Evolutionary conservation across 768 basidiomycete species (phyloP).

Genomic region (Russula earlei): DNA sequence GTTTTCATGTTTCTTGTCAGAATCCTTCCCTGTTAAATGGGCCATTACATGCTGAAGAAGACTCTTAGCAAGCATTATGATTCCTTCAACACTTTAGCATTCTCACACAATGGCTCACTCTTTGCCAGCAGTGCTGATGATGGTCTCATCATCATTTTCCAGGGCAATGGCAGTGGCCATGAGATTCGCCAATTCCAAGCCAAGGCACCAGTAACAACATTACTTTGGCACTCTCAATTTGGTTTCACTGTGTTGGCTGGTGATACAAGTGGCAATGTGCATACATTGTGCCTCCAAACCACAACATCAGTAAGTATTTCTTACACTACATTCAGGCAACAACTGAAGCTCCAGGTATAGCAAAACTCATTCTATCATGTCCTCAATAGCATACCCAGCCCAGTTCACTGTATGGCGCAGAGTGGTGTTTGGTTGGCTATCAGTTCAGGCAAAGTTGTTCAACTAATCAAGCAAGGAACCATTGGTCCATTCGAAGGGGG

Average conservation of each 20-base stretch:
- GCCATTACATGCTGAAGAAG: background rate
- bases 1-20: too few relatives aligned
- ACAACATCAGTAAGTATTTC: background rate
- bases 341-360: background rate
- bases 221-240: background rate
- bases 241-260: background rate
- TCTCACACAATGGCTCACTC: background rate
- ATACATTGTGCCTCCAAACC: background rate
- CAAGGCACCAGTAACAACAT: background rate
- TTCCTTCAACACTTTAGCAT: background rate
- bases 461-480: background rate
- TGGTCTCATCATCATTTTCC: background rate
- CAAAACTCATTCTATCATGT: background rate
- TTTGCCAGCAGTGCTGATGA: background rate
- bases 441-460: background rate
- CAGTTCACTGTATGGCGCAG: background rate
- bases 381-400: background rate
- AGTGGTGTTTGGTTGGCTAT: background rate
- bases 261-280: background rate
- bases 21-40: background rate
- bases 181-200: background rate
- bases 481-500: background rate
- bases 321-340: too few relatives aligned
- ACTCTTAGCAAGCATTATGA: background rate
- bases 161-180: background rate